Conservation (phyloP, 768 basidiomycete genomes). For the Mycena albidolilacea region DNA sequence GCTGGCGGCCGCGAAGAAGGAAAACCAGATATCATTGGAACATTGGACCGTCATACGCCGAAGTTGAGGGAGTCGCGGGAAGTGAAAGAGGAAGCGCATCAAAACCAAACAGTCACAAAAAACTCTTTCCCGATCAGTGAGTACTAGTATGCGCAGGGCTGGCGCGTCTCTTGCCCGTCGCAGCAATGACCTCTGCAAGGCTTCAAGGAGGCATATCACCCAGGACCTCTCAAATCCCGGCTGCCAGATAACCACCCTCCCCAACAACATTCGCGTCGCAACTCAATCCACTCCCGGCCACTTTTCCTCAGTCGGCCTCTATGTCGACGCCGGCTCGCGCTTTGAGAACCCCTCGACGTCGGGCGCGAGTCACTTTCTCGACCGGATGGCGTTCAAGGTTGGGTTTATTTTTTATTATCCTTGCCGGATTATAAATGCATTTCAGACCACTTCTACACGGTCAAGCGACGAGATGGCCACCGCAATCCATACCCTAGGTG, state of each 20-base stretch:
- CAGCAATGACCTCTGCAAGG: constrained; percentile 46
- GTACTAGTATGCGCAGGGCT: constrained; percentile 58
- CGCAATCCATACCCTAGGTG: constrained; percentile 88
- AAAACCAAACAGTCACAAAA: background rate
- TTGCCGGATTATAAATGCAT: constrained; percentile 26
- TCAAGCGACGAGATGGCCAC: constrained; percentile 84
- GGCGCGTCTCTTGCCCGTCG: constrained; percentile 56
- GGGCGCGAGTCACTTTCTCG: constrained; percentile 93
- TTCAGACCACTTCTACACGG: constrained; percentile 80
- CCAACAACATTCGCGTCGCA: constrained; percentile 93
- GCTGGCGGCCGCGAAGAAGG: too few species aligned
- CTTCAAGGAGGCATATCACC: constrained; percentile 38
- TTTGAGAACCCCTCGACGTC: constrained; percentile 83
- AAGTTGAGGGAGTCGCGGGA: too few species aligned
- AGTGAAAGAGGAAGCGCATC: background rate
- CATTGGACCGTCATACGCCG: too few species aligned
- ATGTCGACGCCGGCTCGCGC: constrained; percentile 93
- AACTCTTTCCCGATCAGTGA: background rate
- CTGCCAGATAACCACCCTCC: constrained; percentile 83
- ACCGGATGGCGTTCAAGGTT: constrained; percentile 98
- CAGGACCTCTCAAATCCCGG: constrained; percentile 47
- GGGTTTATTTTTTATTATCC: constrained; percentile 26
- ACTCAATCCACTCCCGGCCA: constrained; percentile 94
- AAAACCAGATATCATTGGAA: too few species aligned
- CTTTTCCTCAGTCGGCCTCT: constrained; percentile 94